Percentiles rank a stretch among this genome's conserved stretches.
These are phyloP conservation scores for Fusarium goolgardi DNA, from an alignment of 2,329 filamentous ascomycete genomes.

Conservation along the genomic window DNA sequence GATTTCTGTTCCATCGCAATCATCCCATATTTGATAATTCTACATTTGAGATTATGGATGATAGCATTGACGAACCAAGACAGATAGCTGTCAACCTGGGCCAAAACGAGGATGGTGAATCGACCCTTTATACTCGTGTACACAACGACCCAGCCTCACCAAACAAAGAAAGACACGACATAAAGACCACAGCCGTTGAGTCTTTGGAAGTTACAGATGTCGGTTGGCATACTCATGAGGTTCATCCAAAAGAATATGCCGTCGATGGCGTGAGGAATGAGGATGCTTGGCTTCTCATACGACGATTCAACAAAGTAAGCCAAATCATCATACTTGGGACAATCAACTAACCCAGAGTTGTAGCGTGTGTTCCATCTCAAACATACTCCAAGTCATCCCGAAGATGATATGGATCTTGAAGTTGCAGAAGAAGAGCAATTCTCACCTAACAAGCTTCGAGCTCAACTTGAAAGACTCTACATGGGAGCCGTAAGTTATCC, in stretches of 20 bases:
- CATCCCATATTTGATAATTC: neutral
- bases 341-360: rapidly evolving
- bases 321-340: rapidly evolving
- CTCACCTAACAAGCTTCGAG: constrained; percentile 81
- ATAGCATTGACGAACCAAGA: neutral
- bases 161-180: rapidly evolving
- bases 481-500: constrained; percentile 74
- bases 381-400: neutral
- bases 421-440: constrained; percentile 80
- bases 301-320: constrained; percentile 29
- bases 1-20: neutral
- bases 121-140: neutral
- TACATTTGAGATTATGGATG: neutral
- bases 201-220: neutral
- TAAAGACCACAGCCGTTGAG: rapidly evolving
- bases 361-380: constrained; percentile 30
- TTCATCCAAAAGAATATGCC: neutral
- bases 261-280: constrained; percentile 13
- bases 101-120: neutral
- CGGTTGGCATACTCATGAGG: neutral
- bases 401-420: constrained; percentile 21
- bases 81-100: constrained; percentile 9
- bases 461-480: constrained; percentile 80
- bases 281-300: constrained; percentile 23
- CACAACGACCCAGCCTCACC: neutral